Evolutionary conservation across 176 grass and related monocot genomes (phyloP).

Genomic region (Olyra latifolia): DNA sequence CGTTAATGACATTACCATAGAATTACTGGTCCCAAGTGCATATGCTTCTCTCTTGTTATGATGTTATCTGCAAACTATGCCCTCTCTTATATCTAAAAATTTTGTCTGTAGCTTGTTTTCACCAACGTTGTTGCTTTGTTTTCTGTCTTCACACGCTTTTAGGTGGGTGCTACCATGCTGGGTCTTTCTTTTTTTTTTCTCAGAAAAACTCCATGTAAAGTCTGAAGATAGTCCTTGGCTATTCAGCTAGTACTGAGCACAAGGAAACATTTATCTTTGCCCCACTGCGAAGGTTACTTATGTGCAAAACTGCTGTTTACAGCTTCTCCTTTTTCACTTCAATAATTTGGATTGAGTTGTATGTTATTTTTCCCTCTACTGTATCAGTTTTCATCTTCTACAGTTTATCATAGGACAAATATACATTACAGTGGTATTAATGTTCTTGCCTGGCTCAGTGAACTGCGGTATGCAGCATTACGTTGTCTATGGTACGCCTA

Average conservation of each 20-base stretch:
- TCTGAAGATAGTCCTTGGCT: not conserved
- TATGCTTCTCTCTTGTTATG: not conserved
- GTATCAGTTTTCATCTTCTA: not conserved
- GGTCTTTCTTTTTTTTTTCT: not conserved
- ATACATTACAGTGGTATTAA: not conserved
- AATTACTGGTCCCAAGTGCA: constrained; percentile 5
- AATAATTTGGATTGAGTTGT: not conserved
- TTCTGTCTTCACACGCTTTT: not conserved
- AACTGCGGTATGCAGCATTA: not conserved
- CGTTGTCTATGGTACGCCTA: constrained; percentile 2
- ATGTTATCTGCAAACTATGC: constrained; percentile 12
- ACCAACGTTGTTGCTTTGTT: not conserved
- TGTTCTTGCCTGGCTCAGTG: not conserved
- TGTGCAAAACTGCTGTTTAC: not conserved
- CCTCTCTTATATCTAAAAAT: not conserved
- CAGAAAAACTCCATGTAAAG: not conserved
- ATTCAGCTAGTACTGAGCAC: not conserved
- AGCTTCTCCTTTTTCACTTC: not conserved
- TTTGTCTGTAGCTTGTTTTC: constrained; percentile 10
- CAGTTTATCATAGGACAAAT: not conserved
- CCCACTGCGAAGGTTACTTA: not conserved
- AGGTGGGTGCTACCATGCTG: not conserved
- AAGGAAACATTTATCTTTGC: not conserved
- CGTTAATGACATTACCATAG: not conserved
- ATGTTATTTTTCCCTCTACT: not conserved